Conservation (phyloP, 179 eudicot species). For the Silene vulgaris region DNA sequence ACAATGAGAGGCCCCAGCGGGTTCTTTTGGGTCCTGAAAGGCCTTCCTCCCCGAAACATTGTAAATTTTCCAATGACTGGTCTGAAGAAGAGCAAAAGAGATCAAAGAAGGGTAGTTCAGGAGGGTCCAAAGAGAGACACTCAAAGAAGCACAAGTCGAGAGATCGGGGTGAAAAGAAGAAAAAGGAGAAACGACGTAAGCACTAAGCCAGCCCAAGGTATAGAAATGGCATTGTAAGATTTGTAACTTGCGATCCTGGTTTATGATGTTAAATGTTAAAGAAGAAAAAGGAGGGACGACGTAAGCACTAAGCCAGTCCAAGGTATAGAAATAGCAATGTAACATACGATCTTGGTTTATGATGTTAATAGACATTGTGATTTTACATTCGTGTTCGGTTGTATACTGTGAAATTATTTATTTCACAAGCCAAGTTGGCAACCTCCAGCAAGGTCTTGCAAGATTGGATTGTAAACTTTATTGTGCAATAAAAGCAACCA, state of each 20-base stretch:
- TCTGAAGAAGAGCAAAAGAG: slow-evolving; percentile 35
- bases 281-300: slow-evolving; percentile 26
- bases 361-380: slow-evolving; percentile 1
- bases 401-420: neutral
- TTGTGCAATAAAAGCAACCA: neutral
- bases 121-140: slow-evolving; percentile 40
- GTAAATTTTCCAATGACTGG: slow-evolving; percentile 40
- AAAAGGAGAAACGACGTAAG: slow-evolving; percentile 19
- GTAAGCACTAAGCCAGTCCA: slow-evolving; percentile 18
- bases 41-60: slow-evolving; percentile 35
- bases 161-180: slow-evolving; percentile 27
- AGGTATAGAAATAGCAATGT: neutral
- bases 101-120: slow-evolving; percentile 5
- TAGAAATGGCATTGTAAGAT: neutral
- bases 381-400: neutral
- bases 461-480: neutral
- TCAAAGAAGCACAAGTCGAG: slow-evolving; percentile 34
- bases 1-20: slow-evolving; percentile 24
- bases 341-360: neutral
- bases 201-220: slow-evolving; percentile 17
- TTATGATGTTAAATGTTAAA: neutral
- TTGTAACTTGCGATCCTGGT: neutral
- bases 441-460: neutral
- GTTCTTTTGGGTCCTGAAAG: slow-evolving; percentile 56
- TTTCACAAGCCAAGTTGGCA: neutral